Conservation (phyloP, 2,329 filamentous ascomycete species). For the Alternaria dauci region DNA sequence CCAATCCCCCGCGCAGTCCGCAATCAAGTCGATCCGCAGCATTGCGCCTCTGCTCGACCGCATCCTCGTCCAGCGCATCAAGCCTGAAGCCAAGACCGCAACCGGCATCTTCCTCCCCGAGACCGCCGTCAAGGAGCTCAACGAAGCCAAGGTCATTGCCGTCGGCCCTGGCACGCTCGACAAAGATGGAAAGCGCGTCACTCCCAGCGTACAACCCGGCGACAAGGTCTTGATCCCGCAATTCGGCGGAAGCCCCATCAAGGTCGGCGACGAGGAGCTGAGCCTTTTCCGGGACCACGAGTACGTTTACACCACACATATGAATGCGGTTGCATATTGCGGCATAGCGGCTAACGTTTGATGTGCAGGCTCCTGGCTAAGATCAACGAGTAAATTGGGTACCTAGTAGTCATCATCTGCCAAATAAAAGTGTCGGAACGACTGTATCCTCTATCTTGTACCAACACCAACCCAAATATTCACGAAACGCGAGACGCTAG, state of each 20-base stretch:
- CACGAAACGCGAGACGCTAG: constrained; percentile 34
- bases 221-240: constrained; percentile 95
- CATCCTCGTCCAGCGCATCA: constrained; percentile 96
- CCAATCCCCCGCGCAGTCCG: constrained; percentile 45
- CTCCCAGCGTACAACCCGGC: constrained; percentile 81
- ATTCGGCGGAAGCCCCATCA: constrained; percentile 94
- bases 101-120: constrained; percentile 98
- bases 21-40: constrained; percentile 93
- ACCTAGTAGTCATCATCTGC: background rate
- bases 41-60: constrained; percentile 97
- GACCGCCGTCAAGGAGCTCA: constrained; percentile 95
- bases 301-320: constrained; percentile 66
- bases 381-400: constrained; percentile 83
- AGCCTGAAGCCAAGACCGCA: constrained; percentile 95
- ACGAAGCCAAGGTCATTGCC: constrained; percentile 95
- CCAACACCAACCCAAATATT: constrained; percentile 27
- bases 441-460: constrained; percentile 29
- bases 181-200: constrained; percentile 86
- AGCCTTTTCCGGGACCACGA: constrained; percentile 96
- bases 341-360: constrained; percentile 5
- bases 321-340: background rate
- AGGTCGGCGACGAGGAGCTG: constrained; percentile 97
- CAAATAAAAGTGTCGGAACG: background rate
- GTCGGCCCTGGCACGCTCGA: constrained; percentile 89
- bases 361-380: constrained; percentile 88